A percentile compares a stretch with the other conserved stretches of the same genome.
Evolutionary conservation across 2,329 filamentous ascomycete species (phyloP).

Genomic region (Ascochyta lentis): DNA sequence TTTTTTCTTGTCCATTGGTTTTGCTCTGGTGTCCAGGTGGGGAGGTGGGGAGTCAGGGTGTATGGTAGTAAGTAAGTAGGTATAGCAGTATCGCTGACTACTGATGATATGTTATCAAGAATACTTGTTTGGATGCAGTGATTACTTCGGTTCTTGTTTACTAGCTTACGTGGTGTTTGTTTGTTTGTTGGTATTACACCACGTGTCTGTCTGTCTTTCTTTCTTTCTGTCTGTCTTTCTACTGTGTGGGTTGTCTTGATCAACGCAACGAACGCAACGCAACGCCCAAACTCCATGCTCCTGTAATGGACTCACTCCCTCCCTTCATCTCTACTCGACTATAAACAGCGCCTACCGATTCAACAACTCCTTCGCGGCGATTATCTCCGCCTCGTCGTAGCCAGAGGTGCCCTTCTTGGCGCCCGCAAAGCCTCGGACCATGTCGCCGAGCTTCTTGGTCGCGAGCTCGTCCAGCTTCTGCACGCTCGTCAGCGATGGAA

Average conservation of each 20-base stretch:
- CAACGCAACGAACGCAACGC: too few species aligned
- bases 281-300: constrained; percentile 13
- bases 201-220: not conserved
- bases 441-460: constrained; percentile 77
- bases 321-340: too few species aligned
- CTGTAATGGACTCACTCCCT: not conserved
- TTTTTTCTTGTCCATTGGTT: too few species aligned
- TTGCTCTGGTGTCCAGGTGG: too few species aligned
- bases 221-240: too few species aligned
- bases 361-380: constrained; percentile 72
- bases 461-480: constrained; percentile 74
- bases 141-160: not conserved
- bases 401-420: constrained; percentile 73
- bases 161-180: not conserved
- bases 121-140: not conserved
- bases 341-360: constrained; percentile 53
- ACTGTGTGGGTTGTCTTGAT: not conserved
- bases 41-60: too few species aligned
- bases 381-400: constrained; percentile 74
- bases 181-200: too few species aligned
- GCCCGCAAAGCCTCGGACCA: constrained; percentile 68
- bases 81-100: too few species aligned
- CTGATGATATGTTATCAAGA: too few species aligned
- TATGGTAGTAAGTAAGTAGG: too few species aligned
- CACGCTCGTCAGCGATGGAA: constrained; percentile 66